phyloP scores from a whole-genome alignment of 2,329 filamentous ascomycete species.

The Zymoseptoria crescenta region DNA sequence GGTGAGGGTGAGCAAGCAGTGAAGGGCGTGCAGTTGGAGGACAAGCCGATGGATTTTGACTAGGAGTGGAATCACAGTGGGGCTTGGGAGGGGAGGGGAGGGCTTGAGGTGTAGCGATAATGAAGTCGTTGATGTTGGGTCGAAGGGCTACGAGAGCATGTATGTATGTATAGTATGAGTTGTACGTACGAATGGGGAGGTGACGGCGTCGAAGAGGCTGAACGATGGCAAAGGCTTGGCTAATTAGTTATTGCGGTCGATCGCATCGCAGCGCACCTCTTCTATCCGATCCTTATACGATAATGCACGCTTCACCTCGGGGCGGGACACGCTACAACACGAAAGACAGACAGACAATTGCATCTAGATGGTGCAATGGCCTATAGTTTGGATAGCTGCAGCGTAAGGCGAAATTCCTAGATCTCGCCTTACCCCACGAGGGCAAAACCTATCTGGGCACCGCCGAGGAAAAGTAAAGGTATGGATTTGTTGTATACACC shows the following conservation, averaged over 20 bases:
- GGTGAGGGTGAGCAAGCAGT: slow-evolving; percentile 29
- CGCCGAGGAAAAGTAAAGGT: background rate
- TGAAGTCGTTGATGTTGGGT: background rate
- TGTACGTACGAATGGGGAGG: background rate
- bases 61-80: slow-evolving; percentile 32
- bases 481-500: no score
- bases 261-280: no score
- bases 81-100: background rate
- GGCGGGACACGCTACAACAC: no score
- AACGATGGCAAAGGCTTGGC: background rate
- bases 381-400: no score
- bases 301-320: no score
- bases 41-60: slow-evolving; percentile 68
- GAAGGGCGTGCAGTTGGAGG: slow-evolving; percentile 59
- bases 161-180: background rate
- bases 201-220: no score
- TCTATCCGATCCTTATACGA: no score
- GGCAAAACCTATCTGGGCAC: background rate
- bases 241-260: background rate
- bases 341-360: no score
- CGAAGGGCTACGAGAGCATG: background rate
- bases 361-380: no score
- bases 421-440: no score
- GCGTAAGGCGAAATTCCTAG: no score
- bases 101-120: background rate